A percentile compares a stretch with the other conserved stretches of the same genome.
Conservation (phyloP, 176 grass and related monocot genomes). For the Zizania latifolia region DNA sequence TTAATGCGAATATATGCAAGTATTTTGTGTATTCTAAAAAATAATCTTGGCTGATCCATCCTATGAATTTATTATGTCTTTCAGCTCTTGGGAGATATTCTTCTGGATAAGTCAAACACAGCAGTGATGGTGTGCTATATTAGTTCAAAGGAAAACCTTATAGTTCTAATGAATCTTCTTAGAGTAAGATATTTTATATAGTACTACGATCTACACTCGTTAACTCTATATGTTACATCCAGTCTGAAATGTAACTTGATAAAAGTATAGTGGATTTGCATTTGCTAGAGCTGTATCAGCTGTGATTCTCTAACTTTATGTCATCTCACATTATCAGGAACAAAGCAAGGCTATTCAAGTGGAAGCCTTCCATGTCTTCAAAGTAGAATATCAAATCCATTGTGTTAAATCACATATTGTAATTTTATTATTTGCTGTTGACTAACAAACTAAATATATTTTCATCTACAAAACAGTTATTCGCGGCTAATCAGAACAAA, state of each 20-base stretch:
- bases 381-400: conserved; percentile 5
- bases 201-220: background rate
- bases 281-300: background rate
- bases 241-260: background rate
- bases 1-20: too few relatives aligned
- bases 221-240: background rate
- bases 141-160: conserved; percentile 42
- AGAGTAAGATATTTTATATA: conserved; percentile 34
- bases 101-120: conserved; percentile 47
- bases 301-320: background rate
- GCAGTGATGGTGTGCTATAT: conserved; percentile 40
- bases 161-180: conserved; percentile 51
- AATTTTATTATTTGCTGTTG: background rate
- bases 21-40: too few relatives aligned
- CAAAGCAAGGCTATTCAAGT: conserved; percentile 39
- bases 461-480: conserved; percentile 15
- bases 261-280: background rate
- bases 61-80: background rate
- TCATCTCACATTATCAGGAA: conserved; percentile 1
- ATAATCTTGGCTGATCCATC: too few relatives aligned
- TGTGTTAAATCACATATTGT: background rate
- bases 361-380: conserved; percentile 47
- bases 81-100: conserved; percentile 49
- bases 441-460: background rate
- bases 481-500: conserved; percentile 45